phyloP scores from a whole-genome alignment of 768 basidiomycete genomes.

The Macrolepiota fuliginosa region DNA sequence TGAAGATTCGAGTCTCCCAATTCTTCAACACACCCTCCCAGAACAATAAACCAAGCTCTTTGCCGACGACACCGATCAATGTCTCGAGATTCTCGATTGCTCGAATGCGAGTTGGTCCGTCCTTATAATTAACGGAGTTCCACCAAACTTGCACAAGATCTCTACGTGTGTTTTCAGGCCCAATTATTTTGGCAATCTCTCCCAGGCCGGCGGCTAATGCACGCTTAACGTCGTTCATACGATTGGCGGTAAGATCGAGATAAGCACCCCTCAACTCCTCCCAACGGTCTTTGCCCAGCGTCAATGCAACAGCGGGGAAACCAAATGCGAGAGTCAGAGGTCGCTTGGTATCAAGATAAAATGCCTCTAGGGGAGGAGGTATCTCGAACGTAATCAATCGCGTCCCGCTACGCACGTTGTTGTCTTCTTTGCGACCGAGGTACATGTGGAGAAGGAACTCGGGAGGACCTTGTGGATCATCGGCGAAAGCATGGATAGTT shows the following conservation, averaged over 20 bases:
- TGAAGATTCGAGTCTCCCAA: slow-evolving; percentile 59
- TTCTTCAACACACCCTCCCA: slow-evolving; percentile 45
- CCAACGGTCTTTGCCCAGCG: slow-evolving; percentile 80
- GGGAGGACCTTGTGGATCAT: slow-evolving; percentile 66
- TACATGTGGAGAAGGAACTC: slow-evolving; percentile 73
- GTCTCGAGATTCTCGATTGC: slow-evolving; percentile 63
- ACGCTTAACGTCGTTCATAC: slow-evolving; percentile 61
- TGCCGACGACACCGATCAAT: slow-evolving; percentile 54
- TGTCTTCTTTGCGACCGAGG: slow-evolving; percentile 56
- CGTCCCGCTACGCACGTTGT: slow-evolving; percentile 36
- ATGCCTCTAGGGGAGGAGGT: slow-evolving; percentile 33
- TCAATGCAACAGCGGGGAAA: slow-evolving; percentile 86
- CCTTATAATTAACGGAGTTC: slow-evolving; percentile 49
- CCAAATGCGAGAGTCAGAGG: slow-evolving; percentile 85
- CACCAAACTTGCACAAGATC: slow-evolving; percentile 78
- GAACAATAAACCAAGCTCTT: slow-evolving; percentile 40
- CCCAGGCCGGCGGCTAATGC: slow-evolving; percentile 88
- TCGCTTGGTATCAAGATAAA: slow-evolving; percentile 66
- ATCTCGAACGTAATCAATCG: slow-evolving; percentile 21
- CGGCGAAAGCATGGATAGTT: slow-evolving; percentile 78
- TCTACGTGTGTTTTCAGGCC: slow-evolving; percentile 56
- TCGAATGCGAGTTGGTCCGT: slow-evolving; percentile 72
- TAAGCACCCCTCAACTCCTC: slow-evolving; percentile 66
- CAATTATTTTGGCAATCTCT: slow-evolving; percentile 85
- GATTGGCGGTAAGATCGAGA: slow-evolving; percentile 58